Evolutionary conservation across 2,329 filamentous ascomycete species (phyloP).

Genomic region (Arachnomyces sp.): DNA sequence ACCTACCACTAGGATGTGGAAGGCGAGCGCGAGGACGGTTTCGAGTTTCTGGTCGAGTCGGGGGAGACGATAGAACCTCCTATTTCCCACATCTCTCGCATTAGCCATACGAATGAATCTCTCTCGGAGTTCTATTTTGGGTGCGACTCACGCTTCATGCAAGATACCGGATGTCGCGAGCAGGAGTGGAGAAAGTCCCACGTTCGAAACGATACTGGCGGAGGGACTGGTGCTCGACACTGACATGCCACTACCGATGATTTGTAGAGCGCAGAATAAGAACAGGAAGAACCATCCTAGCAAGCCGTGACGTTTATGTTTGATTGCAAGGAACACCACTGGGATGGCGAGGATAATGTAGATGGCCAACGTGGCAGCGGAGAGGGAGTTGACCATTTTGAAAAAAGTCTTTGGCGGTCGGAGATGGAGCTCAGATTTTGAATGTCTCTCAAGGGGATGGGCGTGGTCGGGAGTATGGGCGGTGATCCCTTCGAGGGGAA

Average conservation of each 20-base stretch:
- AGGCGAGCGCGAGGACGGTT: not conserved
- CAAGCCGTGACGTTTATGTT: constrained; percentile 28
- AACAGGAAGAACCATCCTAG: constrained; percentile 49
- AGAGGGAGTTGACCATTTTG: constrained; percentile 5
- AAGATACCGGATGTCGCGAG: constrained; percentile 24
- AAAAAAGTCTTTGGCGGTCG: not conserved
- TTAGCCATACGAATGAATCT: too few species aligned
- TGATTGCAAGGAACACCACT: constrained; percentile 23
- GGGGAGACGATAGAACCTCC: constrained; percentile 15
- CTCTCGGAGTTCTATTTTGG: not conserved
- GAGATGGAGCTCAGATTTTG: not conserved
- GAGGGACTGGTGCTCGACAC: constrained; percentile 12
- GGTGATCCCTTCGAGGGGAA: too few species aligned
- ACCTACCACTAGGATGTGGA: constrained; percentile 12
- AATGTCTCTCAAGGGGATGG: not conserved
- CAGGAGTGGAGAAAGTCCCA: constrained; percentile 34
- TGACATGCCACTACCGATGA: constrained; percentile 35
- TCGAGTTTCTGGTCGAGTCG: constrained; percentile 1
- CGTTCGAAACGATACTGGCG: constrained; percentile 29
- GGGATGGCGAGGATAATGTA: constrained; percentile 28
- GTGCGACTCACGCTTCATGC: constrained; percentile 27
- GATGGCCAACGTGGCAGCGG: constrained; percentile 19
- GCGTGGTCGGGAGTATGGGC: too few species aligned
- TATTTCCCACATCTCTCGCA: constrained; percentile 1
- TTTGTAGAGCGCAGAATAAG: constrained; percentile 45